These are phyloP conservation scores for Mycena rebaudengoi DNA, from an alignment of 768 basidiomycete genomes.

Conservation along the genomic window DNA sequence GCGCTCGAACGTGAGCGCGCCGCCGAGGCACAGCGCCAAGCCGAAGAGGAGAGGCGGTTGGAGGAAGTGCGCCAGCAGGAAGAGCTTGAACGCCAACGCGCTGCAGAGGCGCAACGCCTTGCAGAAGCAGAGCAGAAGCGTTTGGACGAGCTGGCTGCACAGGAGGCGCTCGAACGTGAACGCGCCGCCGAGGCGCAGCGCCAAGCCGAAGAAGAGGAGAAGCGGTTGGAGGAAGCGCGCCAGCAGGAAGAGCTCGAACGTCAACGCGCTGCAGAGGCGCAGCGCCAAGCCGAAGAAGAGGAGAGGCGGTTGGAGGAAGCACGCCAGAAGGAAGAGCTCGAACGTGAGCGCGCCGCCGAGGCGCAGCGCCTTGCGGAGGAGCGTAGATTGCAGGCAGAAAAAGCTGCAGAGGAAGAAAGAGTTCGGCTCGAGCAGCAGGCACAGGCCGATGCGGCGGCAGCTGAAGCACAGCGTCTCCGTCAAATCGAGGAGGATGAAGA, in stretches of 20 bases:
- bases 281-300: conserved; percentile 6
- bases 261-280: neutral
- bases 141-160: neutral
- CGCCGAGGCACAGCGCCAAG: neutral
- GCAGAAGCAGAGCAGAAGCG: neutral
- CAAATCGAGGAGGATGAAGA: neutral
- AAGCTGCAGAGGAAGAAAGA: neutral
- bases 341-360: neutral
- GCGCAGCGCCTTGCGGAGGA: too few relatives aligned
- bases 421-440: neutral
- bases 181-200: neutral
- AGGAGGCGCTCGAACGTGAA: neutral
- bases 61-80: too few relatives aligned
- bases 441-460: neutral
- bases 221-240: too few relatives aligned
- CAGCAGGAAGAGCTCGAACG: too few relatives aligned
- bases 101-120: conserved; percentile 12
- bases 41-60: neutral
- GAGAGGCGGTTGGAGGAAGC: neutral
- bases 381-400: neutral
- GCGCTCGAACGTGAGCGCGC: neutral
- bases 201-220: neutral
- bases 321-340: neutral
- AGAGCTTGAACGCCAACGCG: neutral
- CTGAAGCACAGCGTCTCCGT: neutral